Conservation (phyloP, 2,329 filamentous ascomycete genomes). For the Chlorencoelia australis region DNA sequence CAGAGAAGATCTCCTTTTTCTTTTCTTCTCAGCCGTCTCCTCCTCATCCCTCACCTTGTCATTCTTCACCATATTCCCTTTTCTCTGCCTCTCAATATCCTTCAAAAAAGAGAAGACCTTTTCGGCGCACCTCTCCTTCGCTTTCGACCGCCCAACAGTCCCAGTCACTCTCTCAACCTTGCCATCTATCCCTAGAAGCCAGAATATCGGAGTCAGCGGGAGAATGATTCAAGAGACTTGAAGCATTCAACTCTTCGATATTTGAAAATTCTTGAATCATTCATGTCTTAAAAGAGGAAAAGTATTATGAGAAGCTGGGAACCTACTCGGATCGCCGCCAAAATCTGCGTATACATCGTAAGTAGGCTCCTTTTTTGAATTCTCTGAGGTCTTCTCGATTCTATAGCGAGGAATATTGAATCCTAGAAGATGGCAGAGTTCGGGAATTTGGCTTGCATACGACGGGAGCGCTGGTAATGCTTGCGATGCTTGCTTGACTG, state of each 20-base stretch:
- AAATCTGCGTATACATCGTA: slow-evolving; percentile 24
- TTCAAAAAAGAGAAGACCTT: slow-evolving; percentile 31
- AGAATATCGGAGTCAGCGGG: too few species aligned
- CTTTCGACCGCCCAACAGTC: slow-evolving; percentile 38
- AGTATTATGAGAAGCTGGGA: too few species aligned
- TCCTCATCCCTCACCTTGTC: slow-evolving; percentile 12
- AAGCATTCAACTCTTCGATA: too few species aligned
- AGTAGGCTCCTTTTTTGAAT: slow-evolving; percentile 9
- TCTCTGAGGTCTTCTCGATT: slow-evolving; percentile 6
- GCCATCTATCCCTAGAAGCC: slow-evolving; percentile 25
- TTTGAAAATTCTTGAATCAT: too few species aligned
- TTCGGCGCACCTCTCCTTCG: slow-evolving; percentile 38
- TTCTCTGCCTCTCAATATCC: slow-evolving; percentile 25
- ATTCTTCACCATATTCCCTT: slow-evolving; percentile 26
- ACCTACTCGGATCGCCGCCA: slow-evolving; percentile 16
- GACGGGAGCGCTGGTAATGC: neutral
- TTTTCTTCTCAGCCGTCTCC: slow-evolving; percentile 9
- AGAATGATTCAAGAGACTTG: too few species aligned
- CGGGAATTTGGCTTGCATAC: slow-evolving; percentile 15
- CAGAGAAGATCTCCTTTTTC: too few species aligned
- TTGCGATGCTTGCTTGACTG: neutral
- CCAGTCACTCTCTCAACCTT: slow-evolving; percentile 32
- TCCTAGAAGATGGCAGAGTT: slow-evolving; percentile 18
- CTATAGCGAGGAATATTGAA: slow-evolving; percentile 19
- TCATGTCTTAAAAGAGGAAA: too few species aligned